Evolutionary conservation across 1,139 yeast species (phyloP), one percentile per base, ranked within the genome.

Genomic region (Magnusiomyces paraingens): DNA sequence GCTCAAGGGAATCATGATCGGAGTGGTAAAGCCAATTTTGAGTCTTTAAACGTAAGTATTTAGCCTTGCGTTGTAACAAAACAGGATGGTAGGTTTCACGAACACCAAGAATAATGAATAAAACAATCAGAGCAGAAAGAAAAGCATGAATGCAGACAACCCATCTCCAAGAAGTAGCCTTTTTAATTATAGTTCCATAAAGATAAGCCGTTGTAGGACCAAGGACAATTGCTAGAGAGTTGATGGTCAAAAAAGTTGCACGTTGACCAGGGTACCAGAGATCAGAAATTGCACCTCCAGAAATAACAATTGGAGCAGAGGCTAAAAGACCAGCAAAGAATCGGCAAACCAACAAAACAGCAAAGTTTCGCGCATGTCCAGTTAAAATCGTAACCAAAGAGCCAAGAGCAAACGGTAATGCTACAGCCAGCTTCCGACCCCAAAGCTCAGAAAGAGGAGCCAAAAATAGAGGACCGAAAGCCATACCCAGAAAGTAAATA

Each of bases 51-150:
- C 94, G 76, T 57, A 82, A 61, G 54, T 73, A 70, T 55, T 72
- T 68, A 2, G 93, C 93, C 62, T 82, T 79, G 36, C 70, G 66
- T 55, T 79, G 76, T 55, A 84, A 72, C 18, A 86, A 72, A 0
- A 82, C 80, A 0, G 94, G 94, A 1, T 79, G 79, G 67, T 84
- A 86, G 0, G 93, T 83, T 68, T 87, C 95, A n/a, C 85, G 84
- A 17, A 85, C 75, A 1, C 78, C 64, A 1, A 77, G 51, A 4
- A 77, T 64, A 47, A 74, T 69, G 11, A 76, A 50, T 1, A 75
- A 66, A 67, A 85, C 73, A 73, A 82, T 73, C 0, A 75, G 79
- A 15, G 81, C 82, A n/a, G 84, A 81, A 57, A 82, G 77, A 3
- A 86, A 83, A 70, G 83, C 73, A 52, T 82, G 73, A n/a, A 84